phyloP scores from a whole-genome alignment of 352 stramenopile species.

The Pilasporangium apinafurcum region DNA sequence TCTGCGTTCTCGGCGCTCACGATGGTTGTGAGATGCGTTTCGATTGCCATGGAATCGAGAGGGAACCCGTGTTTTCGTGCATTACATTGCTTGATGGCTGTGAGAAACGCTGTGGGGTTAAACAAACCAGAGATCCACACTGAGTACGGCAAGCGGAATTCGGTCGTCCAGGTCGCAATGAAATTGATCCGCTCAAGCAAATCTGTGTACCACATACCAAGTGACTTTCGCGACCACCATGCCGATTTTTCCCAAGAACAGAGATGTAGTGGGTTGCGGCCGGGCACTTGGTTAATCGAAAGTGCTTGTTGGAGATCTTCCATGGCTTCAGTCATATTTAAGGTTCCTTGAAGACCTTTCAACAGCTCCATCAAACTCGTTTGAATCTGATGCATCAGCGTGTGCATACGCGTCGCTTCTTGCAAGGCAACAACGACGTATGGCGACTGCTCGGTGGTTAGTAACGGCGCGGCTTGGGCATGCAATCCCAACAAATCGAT shows the following conservation, averaged over 20 bases:
- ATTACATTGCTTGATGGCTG: slow-evolving; percentile 81
- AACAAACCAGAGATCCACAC: slow-evolving; percentile 82
- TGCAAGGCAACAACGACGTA: slow-evolving; percentile 82
- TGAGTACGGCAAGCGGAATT: slow-evolving; percentile 68
- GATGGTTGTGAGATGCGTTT: slow-evolving; percentile 91
- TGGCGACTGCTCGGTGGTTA: slow-evolving; percentile 59
- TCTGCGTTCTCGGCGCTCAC: slow-evolving; percentile 52
- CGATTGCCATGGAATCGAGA: slow-evolving; percentile 91
- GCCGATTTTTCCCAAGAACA: slow-evolving; percentile 76
- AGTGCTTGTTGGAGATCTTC: slow-evolving; percentile 77
- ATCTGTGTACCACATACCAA: slow-evolving; percentile 77
- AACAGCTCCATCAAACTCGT: slow-evolving; percentile 56
- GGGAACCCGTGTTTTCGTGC: slow-evolving; percentile 81
- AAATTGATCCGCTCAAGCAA: slow-evolving; percentile 69
- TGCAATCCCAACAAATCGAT: slow-evolving; percentile 54
- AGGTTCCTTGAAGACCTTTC: slow-evolving; percentile 76
- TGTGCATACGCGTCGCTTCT: slow-evolving; percentile 72
- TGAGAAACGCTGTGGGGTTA: slow-evolving; percentile 81
- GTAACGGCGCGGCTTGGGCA: slow-evolving; percentile 37
- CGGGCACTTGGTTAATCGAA: slow-evolving; percentile 67
- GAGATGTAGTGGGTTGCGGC: slow-evolving; percentile 59
- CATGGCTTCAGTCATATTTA: slow-evolving; percentile 89
- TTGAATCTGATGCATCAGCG: slow-evolving; percentile 54
- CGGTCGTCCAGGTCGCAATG: slow-evolving; percentile 55
- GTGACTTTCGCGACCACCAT: slow-evolving; percentile 81